phyloP scores from a whole-genome alignment of 225 moss, liverwort and hornwort species.

The Bryoerythrophyllum caledonicum region DNA sequence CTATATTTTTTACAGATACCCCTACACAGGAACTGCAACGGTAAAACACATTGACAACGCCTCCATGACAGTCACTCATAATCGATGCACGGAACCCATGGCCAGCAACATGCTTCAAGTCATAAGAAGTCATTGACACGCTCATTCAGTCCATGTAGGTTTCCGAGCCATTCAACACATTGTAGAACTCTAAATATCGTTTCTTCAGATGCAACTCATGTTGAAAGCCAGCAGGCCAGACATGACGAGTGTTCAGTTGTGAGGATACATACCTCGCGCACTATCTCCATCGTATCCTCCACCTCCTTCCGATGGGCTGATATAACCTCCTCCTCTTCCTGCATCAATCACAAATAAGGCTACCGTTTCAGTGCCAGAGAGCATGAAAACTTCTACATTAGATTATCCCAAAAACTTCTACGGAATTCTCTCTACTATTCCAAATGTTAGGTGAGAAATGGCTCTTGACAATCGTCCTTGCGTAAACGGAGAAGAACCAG shows the following conservation, averaged over 20 bases:
- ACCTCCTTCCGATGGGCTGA: slow-evolving; percentile 99
- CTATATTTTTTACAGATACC: background rate
- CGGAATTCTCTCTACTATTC: background rate
- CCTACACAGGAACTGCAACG: slow-evolving; percentile 14
- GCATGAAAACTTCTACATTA: background rate
- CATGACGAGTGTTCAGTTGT: background rate
- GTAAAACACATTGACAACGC: slow-evolving; percentile 3
- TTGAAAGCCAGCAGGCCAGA: background rate
- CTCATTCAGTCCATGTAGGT: background rate
- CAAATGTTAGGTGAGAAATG: background rate
- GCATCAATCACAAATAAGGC: slow-evolving; percentile 12
- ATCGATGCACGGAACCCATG: background rate
- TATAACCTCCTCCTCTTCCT: slow-evolving; percentile 99
- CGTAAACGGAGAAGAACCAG: slow-evolving; percentile 3
- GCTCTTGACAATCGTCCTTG: background rate
- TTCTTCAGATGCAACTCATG: background rate
- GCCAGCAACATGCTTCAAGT: background rate
- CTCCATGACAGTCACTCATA: background rate
- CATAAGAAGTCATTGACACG: background rate
- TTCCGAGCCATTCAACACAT: background rate
- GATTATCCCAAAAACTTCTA: background rate
- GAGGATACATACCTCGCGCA: slow-evolving; percentile 71
- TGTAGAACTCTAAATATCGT: background rate
- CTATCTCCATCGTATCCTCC: slow-evolving; percentile 99
- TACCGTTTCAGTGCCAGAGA: slow-evolving; percentile 5